Evolutionary conservation across 2,329 filamentous ascomycete species (phyloP), one percentile per base, ranked within the genome.

Genomic region (Fusarium duplospermum): DNA sequence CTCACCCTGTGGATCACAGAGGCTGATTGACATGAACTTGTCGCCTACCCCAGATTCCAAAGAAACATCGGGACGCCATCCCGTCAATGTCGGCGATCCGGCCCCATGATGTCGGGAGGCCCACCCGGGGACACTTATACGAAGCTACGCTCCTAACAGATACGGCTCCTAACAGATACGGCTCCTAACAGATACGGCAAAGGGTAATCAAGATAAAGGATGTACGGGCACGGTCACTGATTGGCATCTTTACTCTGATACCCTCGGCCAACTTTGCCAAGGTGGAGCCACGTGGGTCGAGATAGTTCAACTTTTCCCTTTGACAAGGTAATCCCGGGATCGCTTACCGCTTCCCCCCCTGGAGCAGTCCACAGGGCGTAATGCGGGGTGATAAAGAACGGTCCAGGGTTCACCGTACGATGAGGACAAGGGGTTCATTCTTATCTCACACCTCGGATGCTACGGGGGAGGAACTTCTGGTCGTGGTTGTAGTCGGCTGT

Each of bases 361-460:
- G 40, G 6, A 47, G 22, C 27, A 47, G 40, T 35, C 22, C n/a
- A 3, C n/a, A 50, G 29, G 45, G 71, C 31, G 27, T 16, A 52
- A 69, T 72, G 71, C 71, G 71, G 71, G 71, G 71, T 74, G 60
- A 62, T 52, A 62, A 62, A 29, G 35, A 16, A 36, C 16, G n/a
- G 31, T 27, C 14, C 13, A 14, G 10, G 16, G 33, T 52, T 52
- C 60, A 63, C 16, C 35, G 61, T 45, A 56, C 14, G 47, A 57
- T 35, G 31, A 18, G 16, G 24, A 5, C 31, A 61, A 35, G 62
- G 60, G 31, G 33, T 35, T 71, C 16, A 60, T 52, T 47, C 18
- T n/a, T 36, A 40, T 67, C 7, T 24, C 33, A 52, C 18, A 36
- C 61, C 61, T 63, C 22, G 61, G 61, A n/a, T 13, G 33, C n/a